Evolutionary conservation across 768 basidiomycete genomes (phyloP).

Genomic region (Vishniacozyma victoriae): DNA sequence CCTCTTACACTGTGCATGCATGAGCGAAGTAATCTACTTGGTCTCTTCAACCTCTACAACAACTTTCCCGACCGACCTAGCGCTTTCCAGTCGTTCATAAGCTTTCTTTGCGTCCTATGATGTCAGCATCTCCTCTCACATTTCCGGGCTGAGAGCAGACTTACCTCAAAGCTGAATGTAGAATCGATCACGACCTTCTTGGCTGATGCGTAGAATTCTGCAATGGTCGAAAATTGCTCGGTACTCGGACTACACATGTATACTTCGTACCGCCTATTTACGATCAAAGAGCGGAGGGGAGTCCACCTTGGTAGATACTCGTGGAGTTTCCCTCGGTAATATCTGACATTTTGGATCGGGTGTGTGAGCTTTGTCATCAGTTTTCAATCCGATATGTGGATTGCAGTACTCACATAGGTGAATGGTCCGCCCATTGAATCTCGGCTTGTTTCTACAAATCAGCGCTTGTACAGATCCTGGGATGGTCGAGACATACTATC

Average conservation of each 20-base stretch:
- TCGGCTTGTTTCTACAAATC: constrained; percentile 15
- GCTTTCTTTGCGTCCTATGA: constrained; percentile 56
- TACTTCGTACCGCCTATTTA: constrained; percentile 15
- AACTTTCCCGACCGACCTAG: constrained; percentile 61
- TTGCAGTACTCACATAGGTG: constrained; percentile 12
- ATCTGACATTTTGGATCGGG: constrained; percentile 12
- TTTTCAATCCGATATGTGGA: background rate
- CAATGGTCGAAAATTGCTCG: constrained; percentile 17
- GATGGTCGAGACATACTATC: constrained; percentile 21
- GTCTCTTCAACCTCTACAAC: constrained; percentile 54
- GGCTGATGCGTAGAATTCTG: constrained; percentile 13
- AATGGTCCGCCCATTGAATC: constrained; percentile 27
- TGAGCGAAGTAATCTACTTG: too few species aligned
- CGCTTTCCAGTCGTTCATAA: constrained; percentile 58
- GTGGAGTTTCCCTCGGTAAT: constrained; percentile 7
- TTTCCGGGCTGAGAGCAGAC: background rate
- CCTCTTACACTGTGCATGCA: too few species aligned
- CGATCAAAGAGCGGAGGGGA: constrained; percentile 11
- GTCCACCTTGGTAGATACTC: constrained; percentile 13
- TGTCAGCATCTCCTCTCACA: background rate
- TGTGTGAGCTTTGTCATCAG: constrained; percentile 4
- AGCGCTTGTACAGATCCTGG: background rate
- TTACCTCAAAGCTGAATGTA: constrained; percentile 13
- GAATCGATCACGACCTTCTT: constrained; percentile 22
- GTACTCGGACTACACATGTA: constrained; percentile 11